Conservation (phyloP, 2,329 filamentous ascomycete species). For the Trichoderma sp. region DNA sequence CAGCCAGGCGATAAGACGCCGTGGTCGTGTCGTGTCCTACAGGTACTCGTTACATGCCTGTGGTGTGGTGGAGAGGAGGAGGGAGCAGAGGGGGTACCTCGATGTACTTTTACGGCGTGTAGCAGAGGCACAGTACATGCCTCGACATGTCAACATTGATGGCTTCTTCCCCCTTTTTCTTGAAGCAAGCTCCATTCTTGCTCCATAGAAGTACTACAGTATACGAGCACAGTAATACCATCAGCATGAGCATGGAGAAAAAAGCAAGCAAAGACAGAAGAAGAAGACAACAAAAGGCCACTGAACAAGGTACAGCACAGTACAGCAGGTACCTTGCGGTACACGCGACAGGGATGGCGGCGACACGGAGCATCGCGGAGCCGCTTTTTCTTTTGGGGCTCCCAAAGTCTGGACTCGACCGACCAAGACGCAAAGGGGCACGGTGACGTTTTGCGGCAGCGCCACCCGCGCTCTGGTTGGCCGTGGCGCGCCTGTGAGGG, state of each 20-base stretch:
- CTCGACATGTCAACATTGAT: neutral
- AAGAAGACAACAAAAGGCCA: neutral
- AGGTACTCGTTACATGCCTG: neutral
- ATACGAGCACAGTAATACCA: neutral
- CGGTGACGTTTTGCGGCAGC: conserved; percentile 25
- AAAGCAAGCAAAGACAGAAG: neutral
- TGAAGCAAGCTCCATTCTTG: neutral
- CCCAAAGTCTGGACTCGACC: conserved; percentile 22
- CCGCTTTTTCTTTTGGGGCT: conserved; percentile 15
- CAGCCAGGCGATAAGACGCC: neutral
- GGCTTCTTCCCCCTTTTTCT: neutral
- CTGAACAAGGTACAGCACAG: too few relatives aligned
- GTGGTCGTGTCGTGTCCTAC: neutral
- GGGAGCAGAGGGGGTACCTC: neutral
- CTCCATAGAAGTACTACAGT: neutral
- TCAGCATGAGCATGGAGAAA: neutral
- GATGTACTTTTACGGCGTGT: neutral
- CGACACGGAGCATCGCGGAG: conserved; percentile 12
- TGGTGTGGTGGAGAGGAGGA: neutral
- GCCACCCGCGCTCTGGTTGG: conserved; percentile 20
- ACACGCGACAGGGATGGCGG: neutral
- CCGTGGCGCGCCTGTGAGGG: neutral
- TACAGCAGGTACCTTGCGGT: neutral
- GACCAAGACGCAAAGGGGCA: conserved; percentile 21
- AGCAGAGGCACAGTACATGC: neutral